Conservation (phyloP, 2,329 filamentous ascomycete species). For the Lachnellula arida region DNA sequence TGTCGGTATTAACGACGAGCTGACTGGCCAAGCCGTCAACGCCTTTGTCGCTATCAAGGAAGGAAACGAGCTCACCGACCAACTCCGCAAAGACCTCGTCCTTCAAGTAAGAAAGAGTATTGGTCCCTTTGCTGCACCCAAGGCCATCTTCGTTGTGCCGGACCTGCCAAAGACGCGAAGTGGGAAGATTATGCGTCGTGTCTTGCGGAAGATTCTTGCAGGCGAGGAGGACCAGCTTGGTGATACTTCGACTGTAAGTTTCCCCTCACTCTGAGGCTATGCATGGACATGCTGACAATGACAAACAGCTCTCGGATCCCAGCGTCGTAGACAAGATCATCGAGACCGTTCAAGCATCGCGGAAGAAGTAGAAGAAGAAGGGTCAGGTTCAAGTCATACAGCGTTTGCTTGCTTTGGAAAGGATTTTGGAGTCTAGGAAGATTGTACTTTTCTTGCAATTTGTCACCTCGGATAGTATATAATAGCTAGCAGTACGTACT, state of each 20-base stretch:
- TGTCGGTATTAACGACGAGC: conserved; percentile 86
- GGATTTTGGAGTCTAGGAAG: neutral
- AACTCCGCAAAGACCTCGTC: conserved; percentile 87
- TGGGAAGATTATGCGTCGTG: conserved; percentile 98
- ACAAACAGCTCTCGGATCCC: conserved; percentile 74
- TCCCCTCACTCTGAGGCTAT: neutral
- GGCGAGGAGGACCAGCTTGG: conserved; percentile 97
- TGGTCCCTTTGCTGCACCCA: conserved; percentile 93
- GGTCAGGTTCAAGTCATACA: neutral
- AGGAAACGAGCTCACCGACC: conserved; percentile 68
- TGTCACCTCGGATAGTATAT: neutral
- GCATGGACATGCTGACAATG: conserved; percentile 1
- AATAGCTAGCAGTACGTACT: neutral
- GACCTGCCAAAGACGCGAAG: conserved; percentile 96
- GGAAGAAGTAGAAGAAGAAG: conserved; percentile 23
- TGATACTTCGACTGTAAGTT: conserved; percentile 74
- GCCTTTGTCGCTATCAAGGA: conserved; percentile 94
- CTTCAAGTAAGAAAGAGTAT: conserved; percentile 96
- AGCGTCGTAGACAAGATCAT: conserved; percentile 89
- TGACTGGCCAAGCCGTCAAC: conserved; percentile 95
- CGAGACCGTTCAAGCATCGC: conserved; percentile 50
- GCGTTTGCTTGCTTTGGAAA: neutral
- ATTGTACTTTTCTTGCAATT: neutral
- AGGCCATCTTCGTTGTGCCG: conserved; percentile 84
- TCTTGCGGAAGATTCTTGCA: conserved; percentile 93